Percentiles rank a stretch among this genome's conserved stretches.
phyloP scores from a whole-genome alignment of 148 eudicot genomes.

The Camellia sinensis region DNA sequence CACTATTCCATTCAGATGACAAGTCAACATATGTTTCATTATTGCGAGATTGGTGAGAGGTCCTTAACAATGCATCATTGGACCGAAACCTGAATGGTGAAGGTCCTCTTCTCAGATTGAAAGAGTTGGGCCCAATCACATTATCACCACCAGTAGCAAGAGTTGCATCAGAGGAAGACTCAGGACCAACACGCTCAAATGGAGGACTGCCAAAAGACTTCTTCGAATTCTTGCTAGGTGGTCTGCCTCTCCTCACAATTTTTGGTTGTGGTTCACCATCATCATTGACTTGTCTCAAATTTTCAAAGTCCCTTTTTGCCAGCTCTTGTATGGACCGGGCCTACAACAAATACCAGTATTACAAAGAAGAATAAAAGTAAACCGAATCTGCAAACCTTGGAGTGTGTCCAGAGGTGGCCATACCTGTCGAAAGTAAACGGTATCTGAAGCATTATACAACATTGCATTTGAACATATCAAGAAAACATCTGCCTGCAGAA shows the following conservation, averaged over 20 bases:
- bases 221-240: slow-evolving; percentile 62
- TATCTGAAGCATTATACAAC: slow-evolving; percentile 76
- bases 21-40: slow-evolving; percentile 47
- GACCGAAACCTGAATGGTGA: slow-evolving; percentile 43
- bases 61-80: slow-evolving; percentile 33
- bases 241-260: slow-evolving; percentile 81
- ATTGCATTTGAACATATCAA: slow-evolving; percentile 86
- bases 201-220: slow-evolving; percentile 52
- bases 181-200: slow-evolving; percentile 45
- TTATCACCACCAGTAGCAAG: slow-evolving; percentile 57
- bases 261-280: slow-evolving; percentile 63
- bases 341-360: slow-evolving; percentile 23
- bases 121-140: slow-evolving; percentile 40
- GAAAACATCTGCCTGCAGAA: slow-evolving; percentile 70
- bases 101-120: slow-evolving; percentile 68
- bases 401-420: slow-evolving; percentile 6
- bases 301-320: slow-evolving; percentile 72
- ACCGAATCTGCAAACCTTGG: not conserved
- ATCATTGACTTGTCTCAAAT: slow-evolving; percentile 67
- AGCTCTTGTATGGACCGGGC: slow-evolving; percentile 79
- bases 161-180: slow-evolving; percentile 53
- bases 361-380: slow-evolving; percentile 9
- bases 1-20: slow-evolving; percentile 38
- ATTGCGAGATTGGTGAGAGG: slow-evolving; percentile 46
- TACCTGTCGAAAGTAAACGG: slow-evolving; percentile 87